Evolutionary conservation across 306 rosid genomes (phyloP).

Genomic region (cucumber (Cucumis sativus)): Cucumber_9930_V3 NC_026655.2:26246001-26246500

Average conservation of each 20-base stretch:
- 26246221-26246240: background rate
- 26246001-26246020: background rate
- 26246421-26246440: conserved; percentile 69
- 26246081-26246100: background rate
- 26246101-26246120: background rate
- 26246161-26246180: background rate
- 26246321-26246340: background rate
- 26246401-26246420: conserved; percentile 87
- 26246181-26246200: background rate
- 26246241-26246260: background rate
- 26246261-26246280: background rate
- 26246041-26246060: background rate
- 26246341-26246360: background rate
- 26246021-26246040: background rate
- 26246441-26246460: conserved; percentile 88
- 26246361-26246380: background rate
- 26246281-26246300: background rate
- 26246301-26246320: background rate
- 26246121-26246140: background rate
- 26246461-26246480: conserved; percentile 68
- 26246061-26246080: background rate
- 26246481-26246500: conserved; percentile 64
- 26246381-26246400: conserved; percentile 80
- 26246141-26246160: background rate
- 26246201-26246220: background rate